phyloP scores from a whole-genome alignment of 225 moss, liverwort and hornwort genomes.

The Rhytidiadelphus loreus region DNA sequence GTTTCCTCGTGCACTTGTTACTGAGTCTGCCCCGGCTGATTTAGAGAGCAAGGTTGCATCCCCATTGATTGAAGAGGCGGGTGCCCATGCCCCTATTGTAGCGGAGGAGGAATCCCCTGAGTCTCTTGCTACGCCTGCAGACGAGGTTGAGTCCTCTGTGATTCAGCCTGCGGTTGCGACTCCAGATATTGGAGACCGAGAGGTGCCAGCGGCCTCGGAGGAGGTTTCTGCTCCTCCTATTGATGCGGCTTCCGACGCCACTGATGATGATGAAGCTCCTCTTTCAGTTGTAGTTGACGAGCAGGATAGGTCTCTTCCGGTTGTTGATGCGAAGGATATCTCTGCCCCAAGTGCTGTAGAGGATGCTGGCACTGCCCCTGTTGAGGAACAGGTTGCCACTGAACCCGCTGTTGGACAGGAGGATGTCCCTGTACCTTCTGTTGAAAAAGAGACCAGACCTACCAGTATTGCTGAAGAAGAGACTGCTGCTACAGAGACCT shows the following conservation, averaged over 20 bases:
- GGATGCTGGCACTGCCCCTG: not conserved
- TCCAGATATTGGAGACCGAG: not conserved
- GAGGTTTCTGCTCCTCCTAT: not conserved
- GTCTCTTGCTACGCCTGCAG: not conserved
- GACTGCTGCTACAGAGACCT: not conserved
- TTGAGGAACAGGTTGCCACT: not conserved
- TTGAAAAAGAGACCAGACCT: not conserved
- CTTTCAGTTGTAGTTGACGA: not conserved
- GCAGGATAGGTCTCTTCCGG: not conserved
- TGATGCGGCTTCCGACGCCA: not conserved
- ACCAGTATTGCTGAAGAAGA: not conserved
- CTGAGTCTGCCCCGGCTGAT: not conserved
- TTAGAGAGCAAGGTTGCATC: not conserved
- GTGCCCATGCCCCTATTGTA: not conserved
- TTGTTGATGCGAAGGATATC: not conserved
- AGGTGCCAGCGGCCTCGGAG: no score
- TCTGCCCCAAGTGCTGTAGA: not conserved
- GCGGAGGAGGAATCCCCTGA: not conserved
- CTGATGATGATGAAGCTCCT: not conserved
- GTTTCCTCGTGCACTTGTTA: not conserved
- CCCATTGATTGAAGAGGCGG: not conserved
- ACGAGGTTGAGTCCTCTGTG: not conserved
- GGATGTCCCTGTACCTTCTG: not conserved
- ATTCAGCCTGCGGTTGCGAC: not conserved
- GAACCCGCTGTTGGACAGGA: not conserved